Evolutionary conservation across 2,329 filamentous ascomycete genomes (phyloP).

Genomic region (Amauroascus niger): DNA sequence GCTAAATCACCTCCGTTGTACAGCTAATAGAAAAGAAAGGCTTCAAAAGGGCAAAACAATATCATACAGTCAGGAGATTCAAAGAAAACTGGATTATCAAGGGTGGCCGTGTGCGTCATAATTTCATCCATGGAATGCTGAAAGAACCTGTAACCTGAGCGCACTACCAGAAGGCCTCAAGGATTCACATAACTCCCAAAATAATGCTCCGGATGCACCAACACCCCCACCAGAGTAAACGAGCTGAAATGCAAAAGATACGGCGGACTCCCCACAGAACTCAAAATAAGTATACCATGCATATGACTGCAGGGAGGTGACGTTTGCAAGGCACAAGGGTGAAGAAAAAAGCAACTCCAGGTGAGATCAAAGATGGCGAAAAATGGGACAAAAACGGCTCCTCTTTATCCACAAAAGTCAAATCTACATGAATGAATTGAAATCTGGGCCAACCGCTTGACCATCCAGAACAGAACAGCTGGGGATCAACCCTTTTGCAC

Average conservation of each 20-base stretch:
- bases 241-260: slow-evolving; percentile 4
- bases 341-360: slow-evolving; percentile 9
- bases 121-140: slow-evolving; percentile 6
- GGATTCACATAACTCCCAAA: slow-evolving; percentile 6
- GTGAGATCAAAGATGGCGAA: slow-evolving; percentile 1
- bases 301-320: slow-evolving; percentile 5
- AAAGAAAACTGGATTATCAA: not conserved
- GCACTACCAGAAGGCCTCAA: not conserved
- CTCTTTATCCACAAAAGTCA: slow-evolving; percentile 11
- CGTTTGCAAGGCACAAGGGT: slow-evolving; percentile 6
- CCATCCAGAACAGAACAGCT: slow-evolving; percentile 10
- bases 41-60: not conserved
- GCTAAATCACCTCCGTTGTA: not conserved
- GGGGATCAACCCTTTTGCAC: slow-evolving; percentile 12
- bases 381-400: slow-evolving; percentile 12
- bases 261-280: not conserved
- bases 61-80: slow-evolving; percentile 10
- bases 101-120: slow-evolving; percentile 4
- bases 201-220: slow-evolving; percentile 9
- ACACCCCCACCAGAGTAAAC: not conserved
- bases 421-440: slow-evolving; percentile 13
- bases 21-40: not conserved
- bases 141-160: not conserved
- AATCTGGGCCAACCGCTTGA: slow-evolving; percentile 12
- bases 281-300: slow-evolving; percentile 6